phyloP scores from a whole-genome alignment of 2,329 filamentous ascomycete genomes.

The Aureobasidium musti region DNA sequence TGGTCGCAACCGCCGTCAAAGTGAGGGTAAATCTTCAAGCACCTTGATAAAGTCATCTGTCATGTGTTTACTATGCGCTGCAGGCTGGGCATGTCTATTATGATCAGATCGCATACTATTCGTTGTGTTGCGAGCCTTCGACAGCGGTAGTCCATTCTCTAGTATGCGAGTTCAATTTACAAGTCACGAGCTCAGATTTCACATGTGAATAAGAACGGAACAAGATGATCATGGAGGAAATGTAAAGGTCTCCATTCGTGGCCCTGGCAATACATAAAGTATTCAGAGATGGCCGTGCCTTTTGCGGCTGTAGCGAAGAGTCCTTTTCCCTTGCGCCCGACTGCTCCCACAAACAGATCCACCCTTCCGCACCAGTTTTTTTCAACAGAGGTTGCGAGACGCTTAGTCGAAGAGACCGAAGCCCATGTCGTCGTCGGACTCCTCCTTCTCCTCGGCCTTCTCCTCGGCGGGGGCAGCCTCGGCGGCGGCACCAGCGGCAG shows the following conservation, averaged over 20 bases:
- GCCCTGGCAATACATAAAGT: constrained; percentile 20
- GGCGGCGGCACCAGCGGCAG: constrained; percentile 66
- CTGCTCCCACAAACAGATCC: constrained; percentile 26
- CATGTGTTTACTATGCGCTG: not conserved
- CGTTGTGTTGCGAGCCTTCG: not conserved
- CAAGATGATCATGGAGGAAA: constrained; percentile 5
- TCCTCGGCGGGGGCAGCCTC: constrained; percentile 54
- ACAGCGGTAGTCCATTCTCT: not conserved
- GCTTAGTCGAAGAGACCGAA: constrained; percentile 68
- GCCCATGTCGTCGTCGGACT: constrained; percentile 78
- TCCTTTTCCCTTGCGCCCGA: constrained; percentile 26
- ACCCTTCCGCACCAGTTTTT: constrained; percentile 11
- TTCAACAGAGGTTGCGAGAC: constrained; percentile 33
- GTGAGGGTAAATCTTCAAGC: not conserved
- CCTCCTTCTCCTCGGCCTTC: constrained; percentile 76
- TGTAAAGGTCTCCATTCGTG: constrained; percentile 23
- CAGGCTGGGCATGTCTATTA: not conserved
- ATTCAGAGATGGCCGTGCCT: constrained; percentile 28
- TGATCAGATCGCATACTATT: not conserved
- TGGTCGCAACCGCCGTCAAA: too few species aligned
- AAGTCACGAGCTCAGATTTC: constrained; percentile 1
- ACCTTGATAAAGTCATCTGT: constrained; percentile 2
- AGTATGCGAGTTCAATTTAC: not conserved
- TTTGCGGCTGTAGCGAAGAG: constrained; percentile 26
- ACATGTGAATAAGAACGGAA: not conserved